phyloP scores from a whole-genome alignment of 345 rosid species.

The Arabis hirsuta region DNA sequence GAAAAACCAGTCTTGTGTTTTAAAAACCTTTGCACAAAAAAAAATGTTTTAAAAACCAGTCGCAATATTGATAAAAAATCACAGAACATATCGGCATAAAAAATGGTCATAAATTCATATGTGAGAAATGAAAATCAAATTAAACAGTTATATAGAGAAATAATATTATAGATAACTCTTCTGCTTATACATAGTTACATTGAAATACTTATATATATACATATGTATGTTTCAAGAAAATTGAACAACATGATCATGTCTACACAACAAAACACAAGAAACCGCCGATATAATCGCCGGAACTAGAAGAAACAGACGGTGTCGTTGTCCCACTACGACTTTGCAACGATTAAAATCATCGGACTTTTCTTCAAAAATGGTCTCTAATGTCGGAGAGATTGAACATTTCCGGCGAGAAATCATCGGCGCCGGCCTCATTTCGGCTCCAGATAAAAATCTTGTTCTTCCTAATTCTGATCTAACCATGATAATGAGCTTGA shows the following conservation, averaged over 20 bases:
- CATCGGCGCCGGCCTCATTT: slow-evolving; percentile 47
- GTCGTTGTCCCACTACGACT: slow-evolving; percentile 35
- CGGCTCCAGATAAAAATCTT: slow-evolving; percentile 36
- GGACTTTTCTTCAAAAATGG: slow-evolving; percentile 54
- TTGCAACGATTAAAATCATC: slow-evolving; percentile 25
- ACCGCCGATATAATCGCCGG: slow-evolving; percentile 46
- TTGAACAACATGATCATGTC: slow-evolving; percentile 40
- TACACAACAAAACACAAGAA: slow-evolving; percentile 46
- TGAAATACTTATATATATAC: background rate
- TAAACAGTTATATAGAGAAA: background rate
- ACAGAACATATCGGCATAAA: background rate
- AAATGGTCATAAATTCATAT: background rate
- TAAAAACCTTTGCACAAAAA: no score
- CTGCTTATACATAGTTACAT: slow-evolving; percentile 24
- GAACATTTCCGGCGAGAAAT: slow-evolving; percentile 44
- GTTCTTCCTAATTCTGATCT: slow-evolving; percentile 38
- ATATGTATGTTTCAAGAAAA: slow-evolving; percentile 27
- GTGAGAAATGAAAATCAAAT: background rate
- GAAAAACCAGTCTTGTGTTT: no score
- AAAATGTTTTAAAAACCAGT: no score
- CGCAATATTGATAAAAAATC: background rate
- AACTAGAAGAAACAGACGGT: slow-evolving; percentile 46
- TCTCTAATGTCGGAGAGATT: slow-evolving; percentile 51
- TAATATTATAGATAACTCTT: slow-evolving; percentile 20
- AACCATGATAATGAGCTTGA: slow-evolving; percentile 35